phyloP scores from a whole-genome alignment of 1,284 basidiomycete species.

The Ustilago sp. region DNA sequence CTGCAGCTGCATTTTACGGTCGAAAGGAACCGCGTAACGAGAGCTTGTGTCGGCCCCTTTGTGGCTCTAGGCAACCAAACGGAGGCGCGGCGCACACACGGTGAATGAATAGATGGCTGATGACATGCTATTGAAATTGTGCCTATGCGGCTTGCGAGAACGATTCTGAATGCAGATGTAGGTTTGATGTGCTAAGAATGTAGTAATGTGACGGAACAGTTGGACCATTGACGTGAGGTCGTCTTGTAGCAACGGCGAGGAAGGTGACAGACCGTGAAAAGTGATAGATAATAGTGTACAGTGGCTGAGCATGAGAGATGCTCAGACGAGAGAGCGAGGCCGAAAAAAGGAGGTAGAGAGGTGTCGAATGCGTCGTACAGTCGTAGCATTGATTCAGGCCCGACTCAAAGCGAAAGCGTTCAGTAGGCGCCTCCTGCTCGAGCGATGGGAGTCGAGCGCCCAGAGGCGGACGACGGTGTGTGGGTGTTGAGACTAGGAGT shows the following conservation, averaged over 20 bases:
- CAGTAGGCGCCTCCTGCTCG: slow-evolving; percentile 44
- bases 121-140: slow-evolving; percentile 10
- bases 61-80: neutral
- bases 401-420: neutral
- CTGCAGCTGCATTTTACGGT: no score
- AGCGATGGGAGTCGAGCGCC: slow-evolving; percentile 48
- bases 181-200: slow-evolving; percentile 15
- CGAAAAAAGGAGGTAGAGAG: neutral
- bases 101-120: neutral
- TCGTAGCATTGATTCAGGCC: slow-evolving; percentile 1
- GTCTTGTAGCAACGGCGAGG: slow-evolving; percentile 1
- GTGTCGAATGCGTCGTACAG: slow-evolving; percentile 10
- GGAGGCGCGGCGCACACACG: neutral
- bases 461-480: slow-evolving; percentile 45
- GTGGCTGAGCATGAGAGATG: slow-evolving; percentile 9
- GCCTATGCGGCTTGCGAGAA: slow-evolving; percentile 29
- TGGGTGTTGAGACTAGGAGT: slow-evolving; percentile 18
- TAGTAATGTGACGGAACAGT: slow-evolving; percentile 15
- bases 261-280: neutral
- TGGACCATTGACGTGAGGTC: slow-evolving; percentile 19
- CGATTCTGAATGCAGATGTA: slow-evolving; percentile 28
- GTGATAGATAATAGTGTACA: slow-evolving; percentile 22
- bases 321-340: neutral
- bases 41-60: no score
- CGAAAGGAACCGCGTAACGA: no score